Evolutionary conservation across 805 yeast species (phyloP), one percentile per base, ranked within the genome.

Genomic region (Komagataella pastoris): DNA sequence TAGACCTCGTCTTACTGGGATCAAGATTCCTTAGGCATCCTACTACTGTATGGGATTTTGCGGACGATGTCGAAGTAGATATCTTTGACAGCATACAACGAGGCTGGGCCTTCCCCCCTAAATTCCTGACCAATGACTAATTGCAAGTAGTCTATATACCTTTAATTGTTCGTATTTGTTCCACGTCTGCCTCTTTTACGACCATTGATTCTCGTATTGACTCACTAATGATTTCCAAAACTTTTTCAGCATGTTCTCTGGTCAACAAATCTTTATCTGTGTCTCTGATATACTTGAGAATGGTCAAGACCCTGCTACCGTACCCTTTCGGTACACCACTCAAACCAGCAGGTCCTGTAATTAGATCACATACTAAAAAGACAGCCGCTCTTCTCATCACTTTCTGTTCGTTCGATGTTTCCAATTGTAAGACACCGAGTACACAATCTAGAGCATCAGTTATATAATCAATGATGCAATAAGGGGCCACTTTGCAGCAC

Each of bases 341-440:
- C 8, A 76, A 63, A 3, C 77, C 78, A 48, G 46, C 56, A 1
- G 59, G 50, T 2, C 77, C 65, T 5, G 76, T 67, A 2, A 84
- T 61, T 50, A 85, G 63, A 60, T 84, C 91, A 56, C 76, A 72
- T 2, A 88, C 66, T 21, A 89, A 64, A 10, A 83, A 85, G 2
- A 88, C 73, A 0, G 96, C 88, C 1, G 95, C 71, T 44, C 97
- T 71, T 55, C 95, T 73, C 76, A 89, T 74, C 0, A 82, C 66
- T 10, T 83, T 73, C n/a, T 64, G 66, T 2, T 72, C 73, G 49
- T 56, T 62, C 1, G 54, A 56, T 21, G 59, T 69, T 62, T 72
- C 96, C 75, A 72, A 77, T 58, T 62, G 81, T 50, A 93, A 62
- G 0, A 91, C 75, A 6, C 96, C 96, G 36, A 85, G 63, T 0